These are phyloP conservation scores for Epichloe glyceriae DNA, from an alignment of 2,329 filamentous ascomycete genomes.

Conservation along the genomic window DNA sequence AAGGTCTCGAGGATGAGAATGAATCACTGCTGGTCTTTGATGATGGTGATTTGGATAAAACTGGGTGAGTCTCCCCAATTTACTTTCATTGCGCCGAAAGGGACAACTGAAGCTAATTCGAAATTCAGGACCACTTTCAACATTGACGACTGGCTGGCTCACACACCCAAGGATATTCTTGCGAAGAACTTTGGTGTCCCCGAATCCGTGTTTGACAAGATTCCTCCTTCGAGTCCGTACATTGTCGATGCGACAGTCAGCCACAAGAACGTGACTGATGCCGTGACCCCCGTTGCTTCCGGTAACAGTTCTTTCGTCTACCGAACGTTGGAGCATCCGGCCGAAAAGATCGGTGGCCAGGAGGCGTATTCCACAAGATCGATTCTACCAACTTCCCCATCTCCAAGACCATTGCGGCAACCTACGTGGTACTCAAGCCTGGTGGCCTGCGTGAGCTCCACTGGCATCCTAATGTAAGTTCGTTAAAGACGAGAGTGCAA, in stretches of 20 bases:
- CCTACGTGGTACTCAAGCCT: constrained; percentile 50
- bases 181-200: constrained; percentile 58
- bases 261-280: constrained; percentile 23
- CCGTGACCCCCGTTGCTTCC: constrained; percentile 32
- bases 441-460: constrained; percentile 52
- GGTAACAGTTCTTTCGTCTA: constrained; percentile 52
- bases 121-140: constrained; percentile 50
- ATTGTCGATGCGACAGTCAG: constrained; percentile 45
- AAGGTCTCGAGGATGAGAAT: constrained; percentile 52
- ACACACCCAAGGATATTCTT: constrained; percentile 48
- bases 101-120: background rate
- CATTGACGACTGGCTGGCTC: constrained; percentile 56
- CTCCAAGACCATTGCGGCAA: constrained; percentile 51
- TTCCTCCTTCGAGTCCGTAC: constrained; percentile 46
- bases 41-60: constrained; percentile 51
- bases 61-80: constrained; percentile 30
- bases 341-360: constrained; percentile 44
- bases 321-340: constrained; percentile 39
- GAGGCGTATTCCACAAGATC: constrained; percentile 49
- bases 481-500: no score
- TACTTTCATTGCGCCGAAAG: background rate
- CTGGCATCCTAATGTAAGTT: constrained; percentile 51
- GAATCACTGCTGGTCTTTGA: constrained; percentile 56
- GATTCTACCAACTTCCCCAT: constrained; percentile 56
- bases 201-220: constrained; percentile 42